Evolutionary conservation across 805 yeast genomes (phyloP).

Genomic region (Candida palmyrensis): DNA sequence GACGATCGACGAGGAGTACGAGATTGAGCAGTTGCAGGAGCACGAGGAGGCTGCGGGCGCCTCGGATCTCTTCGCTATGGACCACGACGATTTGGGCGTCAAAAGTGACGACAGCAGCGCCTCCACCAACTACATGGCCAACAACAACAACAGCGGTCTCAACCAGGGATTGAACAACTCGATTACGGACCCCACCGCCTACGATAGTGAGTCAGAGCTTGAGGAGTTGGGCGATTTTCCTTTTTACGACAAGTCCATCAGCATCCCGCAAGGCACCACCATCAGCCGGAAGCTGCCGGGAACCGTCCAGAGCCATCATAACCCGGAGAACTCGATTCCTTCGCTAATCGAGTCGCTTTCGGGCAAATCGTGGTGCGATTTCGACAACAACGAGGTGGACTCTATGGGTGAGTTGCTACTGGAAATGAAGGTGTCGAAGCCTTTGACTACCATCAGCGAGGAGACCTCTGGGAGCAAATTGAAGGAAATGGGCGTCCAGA

Average conservation of each 20-base stretch:
- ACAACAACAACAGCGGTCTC: no score
- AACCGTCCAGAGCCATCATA: neutral
- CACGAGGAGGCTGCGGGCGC: constrained; percentile 5
- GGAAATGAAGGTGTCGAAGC: neutral
- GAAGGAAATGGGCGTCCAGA: constrained; percentile 4
- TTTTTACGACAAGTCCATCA: constrained; percentile 1
- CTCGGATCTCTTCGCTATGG: constrained; percentile 32
- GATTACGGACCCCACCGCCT: constrained; percentile 1
- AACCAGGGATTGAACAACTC: no score
- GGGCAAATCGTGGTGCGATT: constrained; percentile 30
- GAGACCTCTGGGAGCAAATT: neutral
- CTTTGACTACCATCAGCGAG: neutral
- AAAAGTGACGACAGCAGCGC: no score
- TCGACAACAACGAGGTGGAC: constrained; percentile 23
- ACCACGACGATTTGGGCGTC: constrained; percentile 21
- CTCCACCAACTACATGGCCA: no score
- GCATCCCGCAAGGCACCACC: neutral
- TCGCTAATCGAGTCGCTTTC: constrained; percentile 29
- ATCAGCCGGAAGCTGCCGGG: neutral
- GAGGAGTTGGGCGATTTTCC: constrained; percentile 3
- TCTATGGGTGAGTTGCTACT: constrained; percentile 5
- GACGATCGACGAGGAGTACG: constrained; percentile 43
- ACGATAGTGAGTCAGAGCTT: constrained; percentile 2
- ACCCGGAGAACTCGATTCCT: constrained; percentile 12
- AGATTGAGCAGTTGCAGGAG: constrained; percentile 10